Conservation (phyloP, 805 yeast genomes). For the Sungouiozyma ichnusensis region DNA sequence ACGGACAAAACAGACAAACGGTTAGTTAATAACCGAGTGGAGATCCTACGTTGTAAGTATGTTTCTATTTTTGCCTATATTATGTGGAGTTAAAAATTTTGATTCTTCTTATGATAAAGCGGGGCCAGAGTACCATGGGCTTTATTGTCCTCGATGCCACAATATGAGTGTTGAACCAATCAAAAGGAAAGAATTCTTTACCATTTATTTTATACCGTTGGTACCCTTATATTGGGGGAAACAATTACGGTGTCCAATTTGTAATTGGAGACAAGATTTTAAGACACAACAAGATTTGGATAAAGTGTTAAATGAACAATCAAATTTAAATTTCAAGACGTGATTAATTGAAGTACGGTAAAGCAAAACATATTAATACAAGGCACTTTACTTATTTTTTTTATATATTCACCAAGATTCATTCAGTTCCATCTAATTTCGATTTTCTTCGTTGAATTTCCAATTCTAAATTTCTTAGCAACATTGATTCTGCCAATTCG, state of each 20-base stretch:
- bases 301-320: slow-evolving; percentile 16
- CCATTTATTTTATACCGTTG: slow-evolving; percentile 45
- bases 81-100: slow-evolving; percentile 29
- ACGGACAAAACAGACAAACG: too few species aligned
- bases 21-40: too few species aligned
- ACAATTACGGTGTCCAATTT: slow-evolving; percentile 40
- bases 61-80: slow-evolving; percentile 24
- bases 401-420: background rate
- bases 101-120: slow-evolving; percentile 23
- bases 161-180: slow-evolving; percentile 44
- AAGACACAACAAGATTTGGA: slow-evolving; percentile 23
- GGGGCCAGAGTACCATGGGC: slow-evolving; percentile 14
- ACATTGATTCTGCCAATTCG: slow-evolving; percentile 47
- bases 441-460: slow-evolving; percentile 43
- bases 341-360: background rate
- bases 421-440: slow-evolving; percentile 6
- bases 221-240: slow-evolving; percentile 44
- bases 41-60: too few species aligned
- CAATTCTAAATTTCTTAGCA: slow-evolving; percentile 47
- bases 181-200: slow-evolving; percentile 42
- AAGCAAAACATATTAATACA: background rate
- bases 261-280: slow-evolving; percentile 38
- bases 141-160: slow-evolving; percentile 49
- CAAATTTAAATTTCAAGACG: slow-evolving; percentile 1
- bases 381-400: slow-evolving; percentile 1